Evolutionary conservation across 2,329 filamentous ascomycete genomes (phyloP).

Genomic region (Xylaria sp.): DNA sequence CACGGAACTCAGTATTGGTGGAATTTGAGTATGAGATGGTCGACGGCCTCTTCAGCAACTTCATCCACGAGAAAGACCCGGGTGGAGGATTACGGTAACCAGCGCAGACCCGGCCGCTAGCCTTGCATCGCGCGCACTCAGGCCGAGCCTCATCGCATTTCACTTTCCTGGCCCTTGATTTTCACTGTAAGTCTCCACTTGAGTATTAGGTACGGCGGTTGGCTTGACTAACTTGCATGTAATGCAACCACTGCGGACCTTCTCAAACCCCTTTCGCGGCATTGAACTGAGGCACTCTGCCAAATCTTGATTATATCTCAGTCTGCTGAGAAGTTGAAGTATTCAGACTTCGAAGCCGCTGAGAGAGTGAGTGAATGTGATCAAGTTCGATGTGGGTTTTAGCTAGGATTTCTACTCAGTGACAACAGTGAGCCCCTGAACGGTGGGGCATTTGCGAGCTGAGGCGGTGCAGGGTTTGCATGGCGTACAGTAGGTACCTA

Average conservation of each 20-base stretch:
- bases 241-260: conserved; percentile 27
- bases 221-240: conserved; percentile 31
- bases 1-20: conserved; percentile 12
- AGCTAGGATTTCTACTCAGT: no score
- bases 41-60: conserved; percentile 20
- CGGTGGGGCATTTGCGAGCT: conserved; percentile 22
- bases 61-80: conserved; percentile 26
- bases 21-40: conserved; percentile 6
- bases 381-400: background rate
- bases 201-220: background rate
- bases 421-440: conserved; percentile 2
- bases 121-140: conserved; percentile 37
- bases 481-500: no score
- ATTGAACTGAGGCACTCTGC: background rate
- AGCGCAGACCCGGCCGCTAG: conserved; percentile 35
- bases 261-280: conserved; percentile 28
- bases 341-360: background rate
- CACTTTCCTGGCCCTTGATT: conserved; percentile 37
- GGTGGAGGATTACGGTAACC: conserved; percentile 28
- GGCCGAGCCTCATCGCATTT: conserved; percentile 44
- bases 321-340: background rate
- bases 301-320: background rate
- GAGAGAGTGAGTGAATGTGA: background rate
- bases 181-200: background rate
- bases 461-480: no score